Base-by-base conservation (phyloP, 2,329 filamentous ascomycete species). In the Lasiodiplodia theobromae region DNA sequence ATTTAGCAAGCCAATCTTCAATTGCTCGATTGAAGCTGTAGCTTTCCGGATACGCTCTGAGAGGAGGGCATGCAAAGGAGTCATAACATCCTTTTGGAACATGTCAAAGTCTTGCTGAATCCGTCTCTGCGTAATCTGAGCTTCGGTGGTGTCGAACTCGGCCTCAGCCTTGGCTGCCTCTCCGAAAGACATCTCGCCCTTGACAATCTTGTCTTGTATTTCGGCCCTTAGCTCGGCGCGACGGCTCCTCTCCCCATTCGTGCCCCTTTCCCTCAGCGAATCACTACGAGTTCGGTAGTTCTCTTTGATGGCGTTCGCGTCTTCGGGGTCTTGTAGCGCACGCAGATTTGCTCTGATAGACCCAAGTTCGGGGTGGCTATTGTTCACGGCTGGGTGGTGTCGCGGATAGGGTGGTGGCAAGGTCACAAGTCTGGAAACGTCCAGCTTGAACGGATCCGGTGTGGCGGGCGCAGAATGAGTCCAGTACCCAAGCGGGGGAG, bases 371-470 rank as follows among this genome's bases (percentile, higher is more conserved):
- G 96, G 96, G 76, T 99, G 96, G 73, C 89, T 96, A 76, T 98
- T 99, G 78, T 97, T 97, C 18, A 98, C 92, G 0, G 96, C 96
- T 10, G 96, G 96, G 74, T 98, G 92, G 75, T 98, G 95, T 8
- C 95, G 90, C 1, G 96, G 96, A 77, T 97, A 98, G 2, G 96
- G 92, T 1, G 96, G 96, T 10, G 96, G 96, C 37, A 99, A 85
- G 0, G 96, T 97, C 4, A 99, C 92, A 1, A 99, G 87, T 34
- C 96, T 88, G 3, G 96, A 98, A 31, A 98, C 91, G 75, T 99
- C 95, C 3, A 98, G 82, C 69, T 88, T 88, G 25, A 80, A 81
- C 31, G 73, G 85, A 81, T 86, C 83, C 14, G 83, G 82, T 10
- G 82, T 83, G 12, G 81, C 74, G 11, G 82, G 80, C 0, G 80